A percentile compares a stretch with the other conserved stretches of the same genome.
phyloP scores from a whole-genome alignment of 257 asterid genomes.

The Plantago ovata region DNA sequence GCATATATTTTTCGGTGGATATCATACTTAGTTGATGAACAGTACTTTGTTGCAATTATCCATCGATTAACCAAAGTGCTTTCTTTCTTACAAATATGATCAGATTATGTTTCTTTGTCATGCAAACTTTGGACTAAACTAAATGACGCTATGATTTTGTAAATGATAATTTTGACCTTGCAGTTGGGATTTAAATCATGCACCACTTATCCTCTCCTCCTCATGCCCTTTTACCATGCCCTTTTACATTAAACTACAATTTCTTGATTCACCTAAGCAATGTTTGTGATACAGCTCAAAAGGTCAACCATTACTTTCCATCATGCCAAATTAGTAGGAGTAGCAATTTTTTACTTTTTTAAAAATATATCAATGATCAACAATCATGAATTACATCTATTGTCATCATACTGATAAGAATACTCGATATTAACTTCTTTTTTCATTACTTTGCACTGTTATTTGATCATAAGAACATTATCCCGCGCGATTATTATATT shows the following conservation, averaged over 20 bases:
- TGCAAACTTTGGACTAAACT: slow-evolving; percentile 24
- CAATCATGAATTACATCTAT: too few species aligned
- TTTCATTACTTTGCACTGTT: too few species aligned
- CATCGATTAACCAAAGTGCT: slow-evolving; percentile 22
- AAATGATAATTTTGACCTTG: slow-evolving; percentile 19
- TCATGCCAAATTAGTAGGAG: too few species aligned
- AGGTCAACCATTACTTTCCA: not conserved
- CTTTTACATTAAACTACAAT: not conserved
- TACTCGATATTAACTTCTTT: too few species aligned
- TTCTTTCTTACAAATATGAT: slow-evolving; percentile 11
- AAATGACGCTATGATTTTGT: slow-evolving; percentile 27
- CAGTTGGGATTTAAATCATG: slow-evolving; percentile 15
- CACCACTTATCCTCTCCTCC: too few species aligned
- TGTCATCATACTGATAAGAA: too few species aligned
- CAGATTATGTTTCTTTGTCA: slow-evolving; percentile 28
- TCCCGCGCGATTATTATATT: too few species aligned
- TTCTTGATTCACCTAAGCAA: not conserved
- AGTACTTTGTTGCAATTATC: slow-evolving; percentile 19
- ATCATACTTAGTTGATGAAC: not conserved
- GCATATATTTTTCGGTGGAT: not conserved
- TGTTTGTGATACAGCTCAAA: slow-evolving; percentile 3
- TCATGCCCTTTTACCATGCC: slow-evolving; percentile 12
- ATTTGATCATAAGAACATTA: too few species aligned
- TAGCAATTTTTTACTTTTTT: too few species aligned
- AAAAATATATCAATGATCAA: too few species aligned